Percentiles rank a stretch among this genome's conserved stretches.
These are phyloP conservation scores for Passiflora organensis DNA, from an alignment of 345 rosid genomes.

Conservation along the genomic window DNA sequence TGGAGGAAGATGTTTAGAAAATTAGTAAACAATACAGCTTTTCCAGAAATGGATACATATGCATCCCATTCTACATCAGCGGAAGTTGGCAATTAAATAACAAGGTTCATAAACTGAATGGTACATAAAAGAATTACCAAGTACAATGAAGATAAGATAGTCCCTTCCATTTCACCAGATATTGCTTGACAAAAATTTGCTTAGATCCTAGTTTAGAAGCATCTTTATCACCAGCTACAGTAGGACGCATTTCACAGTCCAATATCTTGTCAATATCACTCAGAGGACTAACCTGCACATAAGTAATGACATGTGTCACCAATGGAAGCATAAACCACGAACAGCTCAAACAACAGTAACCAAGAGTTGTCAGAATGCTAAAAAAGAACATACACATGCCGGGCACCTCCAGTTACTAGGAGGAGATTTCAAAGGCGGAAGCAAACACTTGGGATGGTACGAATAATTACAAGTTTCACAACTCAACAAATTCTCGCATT, in stretches of 20 bases:
- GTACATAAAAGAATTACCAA: slow-evolving; percentile 48
- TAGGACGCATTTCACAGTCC: slow-evolving; percentile 95
- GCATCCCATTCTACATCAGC: too few relatives aligned
- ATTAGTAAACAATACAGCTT: too few relatives aligned
- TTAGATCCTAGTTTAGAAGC: slow-evolving; percentile 58
- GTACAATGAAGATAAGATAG: slow-evolving; percentile 93
- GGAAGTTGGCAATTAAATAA: neutral
- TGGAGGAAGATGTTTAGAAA: too few relatives aligned
- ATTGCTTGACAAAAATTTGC: slow-evolving; percentile 82
- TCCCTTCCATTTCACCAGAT: slow-evolving; percentile 99
- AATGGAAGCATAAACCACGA: neutral
- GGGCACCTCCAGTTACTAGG: slow-evolving; percentile 94
- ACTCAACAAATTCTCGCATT: slow-evolving; percentile 56
- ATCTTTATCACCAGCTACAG: slow-evolving; percentile 59
- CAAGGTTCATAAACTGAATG: neutral
- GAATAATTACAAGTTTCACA: slow-evolving; percentile 86
- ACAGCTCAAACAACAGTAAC: too few relatives aligned
- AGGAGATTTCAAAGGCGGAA: slow-evolving; percentile 75
- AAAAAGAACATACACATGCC: slow-evolving; percentile 60
- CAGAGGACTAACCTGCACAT: slow-evolving; percentile 88
- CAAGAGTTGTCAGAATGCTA: too few relatives aligned
- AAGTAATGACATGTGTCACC: slow-evolving; percentile 19
- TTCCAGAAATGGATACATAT: too few relatives aligned
- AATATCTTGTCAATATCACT: slow-evolving; percentile 88
- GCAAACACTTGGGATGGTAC: slow-evolving; percentile 76